Evolutionary conservation across 352 stramenopile genomes (phyloP).

Genomic region (Globisporangium lucens): DNA sequence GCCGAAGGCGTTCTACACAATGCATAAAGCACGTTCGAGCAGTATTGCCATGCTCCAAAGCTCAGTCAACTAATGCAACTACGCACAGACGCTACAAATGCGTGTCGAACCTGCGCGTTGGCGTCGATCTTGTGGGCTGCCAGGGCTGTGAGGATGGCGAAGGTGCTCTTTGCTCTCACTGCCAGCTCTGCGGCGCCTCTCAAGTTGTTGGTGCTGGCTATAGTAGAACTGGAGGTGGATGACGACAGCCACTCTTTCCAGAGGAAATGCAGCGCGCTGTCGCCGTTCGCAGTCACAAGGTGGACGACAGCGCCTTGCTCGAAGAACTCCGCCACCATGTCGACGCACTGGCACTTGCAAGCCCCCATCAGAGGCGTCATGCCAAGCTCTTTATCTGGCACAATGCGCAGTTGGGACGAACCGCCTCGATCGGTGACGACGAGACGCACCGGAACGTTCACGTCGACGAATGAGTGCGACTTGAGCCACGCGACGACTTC

Average conservation of each 20-base stretch:
- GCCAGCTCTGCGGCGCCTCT: slow-evolving; percentile 28
- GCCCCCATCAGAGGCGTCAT: slow-evolving; percentile 71
- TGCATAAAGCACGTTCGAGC: neutral
- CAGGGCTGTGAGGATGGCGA: slow-evolving; percentile 39
- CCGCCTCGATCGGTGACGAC: neutral
- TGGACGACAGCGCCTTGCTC: slow-evolving; percentile 46
- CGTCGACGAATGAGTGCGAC: slow-evolving; percentile 55
- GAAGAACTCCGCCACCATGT: slow-evolving; percentile 47
- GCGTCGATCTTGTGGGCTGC: slow-evolving; percentile 32
- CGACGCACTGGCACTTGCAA: slow-evolving; percentile 42
- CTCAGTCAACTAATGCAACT: neutral
- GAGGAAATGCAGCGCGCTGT: slow-evolving; percentile 65
- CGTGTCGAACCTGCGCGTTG: slow-evolving; percentile 46
- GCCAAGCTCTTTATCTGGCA: slow-evolving; percentile 31
- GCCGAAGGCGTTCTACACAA: slow-evolving; percentile 56
- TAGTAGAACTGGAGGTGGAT: slow-evolving; percentile 9
- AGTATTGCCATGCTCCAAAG: neutral
- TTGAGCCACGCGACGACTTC: slow-evolving; percentile 62
- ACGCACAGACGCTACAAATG: neutral
- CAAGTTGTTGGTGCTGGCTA: slow-evolving; percentile 13
- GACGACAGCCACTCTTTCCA: slow-evolving; percentile 40
- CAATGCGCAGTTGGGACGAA: slow-evolving; percentile 5
- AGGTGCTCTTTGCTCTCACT: slow-evolving; percentile 32
- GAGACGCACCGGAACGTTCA: slow-evolving; percentile 54
- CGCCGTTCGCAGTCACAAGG: slow-evolving; percentile 57